A percentile compares a stretch with the other conserved stretches of the same genome.
phyloP scores from a whole-genome alignment of 371 early-diverging fungal species.

The Mortierella sp. region DNA sequence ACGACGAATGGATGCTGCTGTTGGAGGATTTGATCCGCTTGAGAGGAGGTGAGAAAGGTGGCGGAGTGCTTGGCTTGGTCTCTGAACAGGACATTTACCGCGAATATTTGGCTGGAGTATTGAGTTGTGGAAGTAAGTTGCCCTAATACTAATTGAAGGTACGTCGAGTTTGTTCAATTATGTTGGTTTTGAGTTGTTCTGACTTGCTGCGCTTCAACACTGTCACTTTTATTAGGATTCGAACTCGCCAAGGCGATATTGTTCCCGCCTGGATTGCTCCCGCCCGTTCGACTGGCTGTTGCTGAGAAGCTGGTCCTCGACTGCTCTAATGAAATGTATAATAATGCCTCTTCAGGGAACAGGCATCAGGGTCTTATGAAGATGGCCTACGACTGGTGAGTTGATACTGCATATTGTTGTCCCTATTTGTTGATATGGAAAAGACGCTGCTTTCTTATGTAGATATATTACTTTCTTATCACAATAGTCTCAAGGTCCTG shows the following conservation, averaged over 20 bases:
- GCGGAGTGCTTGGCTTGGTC: slow-evolving; percentile 71
- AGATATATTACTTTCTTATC: background rate
- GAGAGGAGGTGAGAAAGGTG: slow-evolving; percentile 64
- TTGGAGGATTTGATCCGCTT: slow-evolving; percentile 75
- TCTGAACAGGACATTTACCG: slow-evolving; percentile 72
- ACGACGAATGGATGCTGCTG: slow-evolving; percentile 81
- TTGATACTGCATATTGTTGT: no score
- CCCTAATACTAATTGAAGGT: background rate
- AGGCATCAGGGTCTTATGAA: slow-evolving; percentile 79
- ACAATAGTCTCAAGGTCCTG: slow-evolving; percentile 71
- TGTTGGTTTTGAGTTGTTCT: background rate
- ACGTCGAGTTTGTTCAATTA: background rate
- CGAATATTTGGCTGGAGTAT: slow-evolving; percentile 76
- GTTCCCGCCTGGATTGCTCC: slow-evolving; percentile 63
- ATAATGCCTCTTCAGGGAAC: slow-evolving; percentile 82
- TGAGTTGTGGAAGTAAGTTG: slow-evolving; percentile 79
- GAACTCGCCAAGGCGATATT: slow-evolving; percentile 75
- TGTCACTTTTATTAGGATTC: slow-evolving; percentile 63
- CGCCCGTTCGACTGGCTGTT: slow-evolving; percentile 65
- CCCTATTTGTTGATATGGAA: background rate
- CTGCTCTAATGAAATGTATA: slow-evolving; percentile 82
- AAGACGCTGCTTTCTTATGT: background rate
- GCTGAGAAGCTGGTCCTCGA: slow-evolving; percentile 79
- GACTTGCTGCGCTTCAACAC: background rate
- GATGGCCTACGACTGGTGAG: slow-evolving; percentile 82